A percentile compares a stretch with the other conserved stretches of the same genome.
These are phyloP conservation scores for Coccomyxa subellipsoidea DNA, from an alignment of 163 green algal species.

Conservation along the genomic window DNA sequence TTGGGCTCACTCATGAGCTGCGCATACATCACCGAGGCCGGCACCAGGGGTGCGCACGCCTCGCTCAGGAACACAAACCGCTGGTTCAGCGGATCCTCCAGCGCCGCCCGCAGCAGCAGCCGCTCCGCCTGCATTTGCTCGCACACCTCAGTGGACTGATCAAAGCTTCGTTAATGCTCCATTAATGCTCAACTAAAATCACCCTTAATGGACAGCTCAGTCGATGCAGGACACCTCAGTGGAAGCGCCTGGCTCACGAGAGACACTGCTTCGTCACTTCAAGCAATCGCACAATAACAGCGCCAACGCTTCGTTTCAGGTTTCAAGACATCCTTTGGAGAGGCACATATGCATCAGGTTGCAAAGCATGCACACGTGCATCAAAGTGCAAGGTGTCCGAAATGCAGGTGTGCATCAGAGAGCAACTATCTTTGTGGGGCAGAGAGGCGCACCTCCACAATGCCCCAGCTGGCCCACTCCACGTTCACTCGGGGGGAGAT, in stretches of 20 bases:
- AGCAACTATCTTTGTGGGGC: not conserved
- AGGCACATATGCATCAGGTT: too few relatives aligned
- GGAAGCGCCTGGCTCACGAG: too few relatives aligned
- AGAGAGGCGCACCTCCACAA: slow-evolving; percentile 16
- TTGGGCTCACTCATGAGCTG: slow-evolving; percentile 33
- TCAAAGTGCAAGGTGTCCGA: too few relatives aligned
- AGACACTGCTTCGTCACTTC: too few relatives aligned
- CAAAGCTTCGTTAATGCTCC: not conserved
- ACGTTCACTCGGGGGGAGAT: slow-evolving; percentile 14
- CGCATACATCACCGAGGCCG: slow-evolving; percentile 30
- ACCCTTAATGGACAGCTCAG: too few relatives aligned
- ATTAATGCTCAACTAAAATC: not conserved
- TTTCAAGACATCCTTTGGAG: too few relatives aligned
- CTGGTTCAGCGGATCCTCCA: slow-evolving; percentile 40
- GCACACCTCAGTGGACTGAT: not conserved
- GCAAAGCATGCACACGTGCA: too few relatives aligned
- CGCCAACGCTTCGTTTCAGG: too few relatives aligned
- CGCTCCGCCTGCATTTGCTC: slow-evolving; percentile 18
- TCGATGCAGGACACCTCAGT: too few relatives aligned
- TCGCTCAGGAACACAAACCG: slow-evolving; percentile 46
- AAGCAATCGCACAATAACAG: too few relatives aligned
- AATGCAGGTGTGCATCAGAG: too few relatives aligned
- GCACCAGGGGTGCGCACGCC: slow-evolving; percentile 36
- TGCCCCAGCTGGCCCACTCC: slow-evolving; percentile 16
- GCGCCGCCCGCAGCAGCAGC: slow-evolving; percentile 26